Conservation (phyloP, 2,329 filamentous ascomycete species). For the Hypocrella siamensis region DNA sequence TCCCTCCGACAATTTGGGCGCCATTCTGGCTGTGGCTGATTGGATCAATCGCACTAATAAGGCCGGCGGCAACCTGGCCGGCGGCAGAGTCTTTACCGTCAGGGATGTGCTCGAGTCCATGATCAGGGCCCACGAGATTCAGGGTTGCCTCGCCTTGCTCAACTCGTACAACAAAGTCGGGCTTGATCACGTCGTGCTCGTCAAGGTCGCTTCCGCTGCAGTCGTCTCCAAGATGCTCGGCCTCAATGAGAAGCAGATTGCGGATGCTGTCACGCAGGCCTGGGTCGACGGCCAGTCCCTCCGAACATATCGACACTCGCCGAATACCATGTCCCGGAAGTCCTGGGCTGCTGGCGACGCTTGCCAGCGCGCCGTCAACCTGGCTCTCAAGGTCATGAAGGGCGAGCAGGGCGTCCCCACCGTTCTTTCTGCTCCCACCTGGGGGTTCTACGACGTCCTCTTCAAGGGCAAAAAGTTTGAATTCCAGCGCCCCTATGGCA, state of each 20-base stretch:
- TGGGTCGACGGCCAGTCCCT: conserved; percentile 95
- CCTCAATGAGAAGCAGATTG: conserved; percentile 75
- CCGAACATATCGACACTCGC: conserved; percentile 91
- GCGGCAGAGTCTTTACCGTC: conserved; percentile 76
- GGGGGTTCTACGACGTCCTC: conserved; percentile 98
- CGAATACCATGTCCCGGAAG: conserved; percentile 99
- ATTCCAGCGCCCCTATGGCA: conserved; percentile 92
- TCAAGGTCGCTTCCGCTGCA: conserved; percentile 92
- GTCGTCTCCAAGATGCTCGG: conserved; percentile 94
- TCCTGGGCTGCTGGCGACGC: conserved; percentile 98
- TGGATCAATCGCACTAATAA: conserved; percentile 89
- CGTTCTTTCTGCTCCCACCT: conserved; percentile 79
- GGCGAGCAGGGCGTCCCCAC: conserved; percentile 86
- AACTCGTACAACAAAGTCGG: conserved; percentile 99
- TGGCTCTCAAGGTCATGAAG: conserved; percentile 78
- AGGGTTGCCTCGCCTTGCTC: conserved; percentile 89
- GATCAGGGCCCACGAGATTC: conserved; percentile 99
- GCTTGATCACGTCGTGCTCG: conserved; percentile 90
- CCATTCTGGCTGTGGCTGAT: conserved; percentile 91
- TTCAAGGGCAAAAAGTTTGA: conserved; percentile 93
- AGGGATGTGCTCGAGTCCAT: conserved; percentile 88
- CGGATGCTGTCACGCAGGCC: conserved; percentile 89
- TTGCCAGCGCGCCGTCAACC: conserved; percentile 86
- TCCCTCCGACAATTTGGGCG: conserved; percentile 93
- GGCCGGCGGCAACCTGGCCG: conserved; percentile 61